Percentiles rank a stretch among this genome's conserved stretches.
phyloP scores from a whole-genome alignment of 345 rosid genomes.

The Carallia pectinifolia region DNA sequence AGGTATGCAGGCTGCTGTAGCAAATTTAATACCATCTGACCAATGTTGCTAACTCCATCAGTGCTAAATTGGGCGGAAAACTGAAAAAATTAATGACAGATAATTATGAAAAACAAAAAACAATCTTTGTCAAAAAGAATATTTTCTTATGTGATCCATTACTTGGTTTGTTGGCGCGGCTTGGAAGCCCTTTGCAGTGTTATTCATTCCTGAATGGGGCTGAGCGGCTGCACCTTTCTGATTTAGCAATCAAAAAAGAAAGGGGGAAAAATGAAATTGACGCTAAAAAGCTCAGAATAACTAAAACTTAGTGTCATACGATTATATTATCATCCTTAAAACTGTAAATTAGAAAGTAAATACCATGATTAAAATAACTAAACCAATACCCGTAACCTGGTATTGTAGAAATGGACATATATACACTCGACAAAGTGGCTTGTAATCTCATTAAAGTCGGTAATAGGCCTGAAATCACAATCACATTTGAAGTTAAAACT shows the following conservation, averaged over 20 bases:
- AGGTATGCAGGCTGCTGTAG: conserved; percentile 57
- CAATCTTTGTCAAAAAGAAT: not conserved
- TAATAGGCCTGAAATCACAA: conserved; percentile 64
- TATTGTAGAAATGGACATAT: conserved; percentile 77
- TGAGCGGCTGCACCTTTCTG: conserved; percentile 44
- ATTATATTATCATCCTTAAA: not conserved
- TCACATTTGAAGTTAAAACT: conserved; percentile 15
- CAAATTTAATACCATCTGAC: conserved; percentile 49
- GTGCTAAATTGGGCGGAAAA: conserved; percentile 38
- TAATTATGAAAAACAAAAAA: conserved; percentile 6
- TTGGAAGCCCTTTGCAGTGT: conserved; percentile 46
- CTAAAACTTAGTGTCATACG: not conserved
- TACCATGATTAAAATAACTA: conserved; percentile 16
- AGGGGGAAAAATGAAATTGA: not conserved
- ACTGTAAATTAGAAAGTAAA: not conserved
- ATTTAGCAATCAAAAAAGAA: not conserved
- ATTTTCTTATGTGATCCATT: conserved; percentile 11
- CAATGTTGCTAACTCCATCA: conserved; percentile 37
- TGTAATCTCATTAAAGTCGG: conserved; percentile 80
- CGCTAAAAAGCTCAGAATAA: not conserved
- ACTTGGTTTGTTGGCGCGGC: conserved; percentile 58
- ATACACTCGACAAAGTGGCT: conserved; percentile 86
- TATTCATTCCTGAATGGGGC: conserved; percentile 48
- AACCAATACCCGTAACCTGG: conserved; percentile 65
- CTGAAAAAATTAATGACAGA: conserved; percentile 26